Conservation (phyloP, 2,329 filamentous ascomycete species). For the Stachybotrys chlorohalonatus region DNA sequence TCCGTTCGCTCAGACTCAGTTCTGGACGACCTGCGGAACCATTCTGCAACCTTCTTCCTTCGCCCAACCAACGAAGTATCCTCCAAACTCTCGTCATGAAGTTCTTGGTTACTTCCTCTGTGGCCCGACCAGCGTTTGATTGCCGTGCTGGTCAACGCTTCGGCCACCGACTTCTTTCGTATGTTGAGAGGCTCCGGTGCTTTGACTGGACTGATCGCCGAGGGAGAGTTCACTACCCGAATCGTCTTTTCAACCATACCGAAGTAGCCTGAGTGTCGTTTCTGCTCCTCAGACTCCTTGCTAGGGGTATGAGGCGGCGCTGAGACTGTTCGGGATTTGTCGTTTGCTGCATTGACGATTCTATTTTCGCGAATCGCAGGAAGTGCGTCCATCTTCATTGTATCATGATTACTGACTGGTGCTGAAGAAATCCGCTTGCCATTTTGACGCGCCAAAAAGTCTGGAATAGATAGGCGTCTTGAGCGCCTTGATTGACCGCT, state of each 20-base stretch:
- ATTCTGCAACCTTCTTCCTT: not conserved
- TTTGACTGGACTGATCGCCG: constrained; percentile 21
- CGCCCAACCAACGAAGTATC: not conserved
- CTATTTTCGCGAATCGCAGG: constrained; percentile 41
- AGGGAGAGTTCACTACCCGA: constrained; percentile 43
- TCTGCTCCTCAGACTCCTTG: constrained; percentile 19
- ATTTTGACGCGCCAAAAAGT: not conserved
- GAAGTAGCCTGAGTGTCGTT: constrained; percentile 33
- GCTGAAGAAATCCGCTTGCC: constrained; percentile 36
- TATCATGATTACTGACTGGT: constrained; percentile 34
- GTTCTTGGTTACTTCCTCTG: not conserved
- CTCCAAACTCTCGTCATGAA: not conserved
- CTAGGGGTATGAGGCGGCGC: constrained; percentile 30
- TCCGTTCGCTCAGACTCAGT: not conserved
- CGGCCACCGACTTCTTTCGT: constrained; percentile 24
- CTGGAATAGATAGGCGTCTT: not conserved
- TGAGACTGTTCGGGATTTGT: constrained; percentile 37
- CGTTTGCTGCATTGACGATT: constrained; percentile 7
- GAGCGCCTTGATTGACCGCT: not conserved
- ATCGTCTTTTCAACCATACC: constrained; percentile 41
- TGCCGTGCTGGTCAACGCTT: constrained; percentile 5
- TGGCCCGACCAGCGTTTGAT: not conserved
- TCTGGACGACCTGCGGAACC: not conserved
- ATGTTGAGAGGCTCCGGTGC: constrained; percentile 30
- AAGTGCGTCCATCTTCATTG: constrained; percentile 27